Base-by-base conservation (phyloP, 805 yeast genomes). In the Grigorovia transvaalensis region DNA sequence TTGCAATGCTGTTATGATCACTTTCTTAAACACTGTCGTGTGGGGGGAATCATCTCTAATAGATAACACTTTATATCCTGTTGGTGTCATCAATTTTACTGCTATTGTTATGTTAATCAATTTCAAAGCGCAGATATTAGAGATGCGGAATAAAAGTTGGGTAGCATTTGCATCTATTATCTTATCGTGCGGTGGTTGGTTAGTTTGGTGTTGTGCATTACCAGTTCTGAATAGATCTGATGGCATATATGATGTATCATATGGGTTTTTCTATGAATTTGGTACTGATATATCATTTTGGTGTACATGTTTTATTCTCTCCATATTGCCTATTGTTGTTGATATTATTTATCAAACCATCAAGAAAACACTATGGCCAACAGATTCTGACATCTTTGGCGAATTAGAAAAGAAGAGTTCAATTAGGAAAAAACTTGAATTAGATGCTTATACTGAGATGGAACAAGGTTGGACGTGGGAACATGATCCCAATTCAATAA, bases 241-340 rank as follows among this genome's bases (percentile, higher is more conserved):
- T 70, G 62, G 78, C 62, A 50, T 86, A 13, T 89, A 79, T 67
- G 86, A 78, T 64, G 96, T 86, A 2, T 72, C 74, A 8, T 74
- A 78, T 54, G 95, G 93, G 2, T 72, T 93, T 47, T 73, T 75
- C 53, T 67, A 81, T 48, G 80, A 80, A 49, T 88, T 88, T 71
- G 98, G 98, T 20, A 68, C 57, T 19, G 97, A 93, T 63, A 65
- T 73, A n/a, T 75, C 86, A 0, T 91, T 89, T 80, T 93, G 98
- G 98, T 87, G 88, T 1, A 67, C 88, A 0, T 69, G 86, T 38
- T 61, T 88, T 33, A 74, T 82, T 1, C 63, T 85, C 18, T 65
- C 74, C 0, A 68, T 78, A 0, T 71, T 87, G 50, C 85, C 91
- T 2, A 57, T 86, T 13, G 66, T 81, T 42, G 69, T 85, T 53